Percentiles rank a stretch among this genome's conserved stretches.
Evolutionary conservation across 257 asterid genomes (phyloP).

Genomic region (Penstemon eatonii): DNA sequence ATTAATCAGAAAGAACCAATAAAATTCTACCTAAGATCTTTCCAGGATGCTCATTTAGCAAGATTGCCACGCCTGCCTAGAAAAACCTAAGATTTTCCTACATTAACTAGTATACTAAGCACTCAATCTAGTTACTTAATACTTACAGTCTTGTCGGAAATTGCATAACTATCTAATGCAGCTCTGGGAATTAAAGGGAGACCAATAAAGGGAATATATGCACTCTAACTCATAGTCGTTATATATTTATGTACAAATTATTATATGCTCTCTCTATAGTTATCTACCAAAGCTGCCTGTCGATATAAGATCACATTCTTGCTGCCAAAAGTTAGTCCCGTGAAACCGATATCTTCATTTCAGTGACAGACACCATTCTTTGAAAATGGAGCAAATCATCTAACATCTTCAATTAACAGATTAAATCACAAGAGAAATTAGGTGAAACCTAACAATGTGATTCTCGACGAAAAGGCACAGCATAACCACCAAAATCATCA

Average conservation of each 20-base stretch:
- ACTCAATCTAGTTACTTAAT: constrained; percentile 16
- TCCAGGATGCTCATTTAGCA: constrained; percentile 10
- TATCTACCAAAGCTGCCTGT: constrained; percentile 7
- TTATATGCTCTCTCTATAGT: constrained; percentile 4
- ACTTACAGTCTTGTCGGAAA: not conserved
- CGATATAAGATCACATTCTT: constrained; percentile 18
- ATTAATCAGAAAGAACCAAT: constrained; percentile 13
- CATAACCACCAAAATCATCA: not conserved
- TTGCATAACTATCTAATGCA: not conserved
- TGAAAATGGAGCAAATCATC: constrained; percentile 7
- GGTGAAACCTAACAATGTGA: not conserved
- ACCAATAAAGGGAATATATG: not conserved
- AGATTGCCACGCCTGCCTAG: not conserved
- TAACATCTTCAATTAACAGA: constrained; percentile 1
- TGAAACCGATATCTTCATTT: constrained; percentile 11
- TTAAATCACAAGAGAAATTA: not conserved
- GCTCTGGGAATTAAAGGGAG: not conserved
- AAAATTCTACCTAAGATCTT: constrained; percentile 2
- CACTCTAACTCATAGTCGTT: not conserved
- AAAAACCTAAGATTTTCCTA: constrained; percentile 10
- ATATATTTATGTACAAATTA: not conserved
- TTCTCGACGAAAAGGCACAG: constrained; percentile 1
- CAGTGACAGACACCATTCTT: not conserved
- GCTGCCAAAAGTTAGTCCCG: constrained; percentile 1
- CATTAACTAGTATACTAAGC: constrained; percentile 2